phyloP scores from a whole-genome alignment of 768 basidiomycete species.

The Pleurotus djamor region DNA sequence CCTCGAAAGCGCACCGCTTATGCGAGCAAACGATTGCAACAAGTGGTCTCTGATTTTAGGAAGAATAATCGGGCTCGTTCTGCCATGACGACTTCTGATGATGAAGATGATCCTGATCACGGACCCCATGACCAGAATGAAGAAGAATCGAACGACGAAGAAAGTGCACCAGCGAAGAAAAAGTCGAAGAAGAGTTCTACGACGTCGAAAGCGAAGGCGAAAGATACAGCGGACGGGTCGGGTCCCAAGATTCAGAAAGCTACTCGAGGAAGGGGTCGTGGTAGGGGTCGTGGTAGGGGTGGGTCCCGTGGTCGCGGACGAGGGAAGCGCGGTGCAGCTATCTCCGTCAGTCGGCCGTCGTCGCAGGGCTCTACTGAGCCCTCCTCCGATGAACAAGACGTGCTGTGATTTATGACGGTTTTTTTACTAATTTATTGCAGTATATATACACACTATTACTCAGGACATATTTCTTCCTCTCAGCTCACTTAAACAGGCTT shows the following conservation, averaged over 20 bases:
- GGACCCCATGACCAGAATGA: background rate
- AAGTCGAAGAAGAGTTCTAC: slow-evolving; percentile 15
- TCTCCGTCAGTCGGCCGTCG: background rate
- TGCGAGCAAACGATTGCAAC: slow-evolving; percentile 81
- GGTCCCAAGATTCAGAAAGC: background rate
- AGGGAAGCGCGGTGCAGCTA: slow-evolving; percentile 4
- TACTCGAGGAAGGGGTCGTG: background rate
- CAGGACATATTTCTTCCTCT: too few species aligned
- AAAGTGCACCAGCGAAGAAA: slow-evolving; percentile 25
- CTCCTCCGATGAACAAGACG: too few species aligned
- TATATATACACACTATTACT: too few species aligned
- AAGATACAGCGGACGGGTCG: background rate
- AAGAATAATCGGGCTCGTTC: slow-evolving; percentile 38
- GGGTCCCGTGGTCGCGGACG: slow-evolving; percentile 9
- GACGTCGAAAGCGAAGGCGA: background rate
- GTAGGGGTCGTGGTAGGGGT: slow-evolving; percentile 12
- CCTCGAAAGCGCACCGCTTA: slow-evolving; percentile 83
- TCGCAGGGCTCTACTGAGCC: background rate
- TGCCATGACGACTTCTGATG: slow-evolving; percentile 17
- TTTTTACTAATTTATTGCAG: too few species aligned
- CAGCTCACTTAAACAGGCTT: too few species aligned
- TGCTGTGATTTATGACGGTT: too few species aligned
- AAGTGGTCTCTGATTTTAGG: slow-evolving; percentile 81
- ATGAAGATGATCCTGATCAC: background rate
- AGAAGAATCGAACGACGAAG: slow-evolving; percentile 22